These are phyloP conservation scores for Phylloporus sp. DNA, from an alignment of 768 basidiomycete species.

Conservation along the genomic window DNA sequence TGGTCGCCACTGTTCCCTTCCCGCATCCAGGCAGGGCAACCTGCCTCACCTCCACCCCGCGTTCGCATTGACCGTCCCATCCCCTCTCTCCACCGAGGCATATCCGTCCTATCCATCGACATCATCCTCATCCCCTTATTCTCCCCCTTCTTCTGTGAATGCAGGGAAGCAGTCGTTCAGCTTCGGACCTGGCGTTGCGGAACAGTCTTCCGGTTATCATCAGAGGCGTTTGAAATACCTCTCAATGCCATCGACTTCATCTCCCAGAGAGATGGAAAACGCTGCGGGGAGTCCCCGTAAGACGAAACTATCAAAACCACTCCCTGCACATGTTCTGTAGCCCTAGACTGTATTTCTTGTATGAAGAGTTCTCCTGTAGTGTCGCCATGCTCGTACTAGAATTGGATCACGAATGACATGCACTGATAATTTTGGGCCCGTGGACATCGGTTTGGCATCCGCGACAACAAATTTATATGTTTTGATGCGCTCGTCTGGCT, in stretches of 20 bases:
- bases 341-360: conserved; percentile 1
- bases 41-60: background rate
- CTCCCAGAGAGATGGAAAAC: conserved; percentile 5
- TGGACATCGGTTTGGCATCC: background rate
- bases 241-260: conserved; percentile 15
- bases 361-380: conserved; percentile 1
- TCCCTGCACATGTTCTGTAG: conserved; percentile 20
- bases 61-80: conserved; percentile 3
- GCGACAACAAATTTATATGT: background rate
- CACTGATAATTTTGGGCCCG: background rate
- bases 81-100: background rate
- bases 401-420: too few relatives aligned
- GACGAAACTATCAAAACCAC: conserved; percentile 17
- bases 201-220: background rate
- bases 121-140: conserved; percentile 4
- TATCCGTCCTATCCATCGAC: conserved; percentile 3
- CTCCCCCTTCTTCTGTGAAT: background rate
- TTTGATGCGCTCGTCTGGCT: background rate
- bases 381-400: too few relatives aligned
- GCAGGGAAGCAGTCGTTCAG: background rate
- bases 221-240: conserved; percentile 12
- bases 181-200: background rate
- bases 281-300: conserved; percentile 1
- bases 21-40: conserved; percentile 13
- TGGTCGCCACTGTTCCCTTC: conserved; percentile 23